phyloP scores from a whole-genome alignment of 495 filamentous ascomycete genomes.

The Extremus antarcticus region DNA sequence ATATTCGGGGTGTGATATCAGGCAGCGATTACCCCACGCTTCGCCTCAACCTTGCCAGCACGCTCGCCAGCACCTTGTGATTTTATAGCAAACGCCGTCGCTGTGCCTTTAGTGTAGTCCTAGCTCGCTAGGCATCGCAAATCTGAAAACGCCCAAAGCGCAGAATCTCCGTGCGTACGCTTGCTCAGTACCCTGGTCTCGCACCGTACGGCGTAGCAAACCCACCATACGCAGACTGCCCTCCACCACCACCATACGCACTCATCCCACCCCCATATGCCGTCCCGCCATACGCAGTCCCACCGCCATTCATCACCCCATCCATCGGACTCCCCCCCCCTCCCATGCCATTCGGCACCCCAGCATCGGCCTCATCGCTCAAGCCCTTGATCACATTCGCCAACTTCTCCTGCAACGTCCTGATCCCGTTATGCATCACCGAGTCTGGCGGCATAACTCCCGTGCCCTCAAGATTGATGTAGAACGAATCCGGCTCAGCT shows the following conservation, averaged over 20 bases:
- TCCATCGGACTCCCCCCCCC: slow-evolving; percentile 26
- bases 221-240: slow-evolving; percentile 14
- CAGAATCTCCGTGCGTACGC: too few species aligned
- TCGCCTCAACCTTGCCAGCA: too few species aligned
- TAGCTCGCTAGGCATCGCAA: too few species aligned
- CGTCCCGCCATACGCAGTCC: slow-evolving; percentile 16
- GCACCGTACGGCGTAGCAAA: slow-evolving; percentile 21
- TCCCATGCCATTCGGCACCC: slow-evolving; percentile 39
- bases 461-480: slow-evolving; percentile 82
- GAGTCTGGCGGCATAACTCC: slow-evolving; percentile 78
- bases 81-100: neutral
- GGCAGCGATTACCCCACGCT: too few species aligned
- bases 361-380: slow-evolving; percentile 22
- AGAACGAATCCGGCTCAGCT: slow-evolving; percentile 72
- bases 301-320: slow-evolving; percentile 30
- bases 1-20: too few species aligned
- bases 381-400: slow-evolving; percentile 72
- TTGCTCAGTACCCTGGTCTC: neutral
- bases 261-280: slow-evolving; percentile 1
- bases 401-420: slow-evolving; percentile 79
- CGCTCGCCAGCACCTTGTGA: neutral
- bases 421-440: slow-evolving; percentile 81
- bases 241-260: neutral
- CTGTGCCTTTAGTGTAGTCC: too few species aligned
- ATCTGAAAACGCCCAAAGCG: too few species aligned